Evolutionary conservation across 2,329 filamentous ascomycete species (phyloP).

Genomic region (Stagonosporopsis chrysanthemi): DNA sequence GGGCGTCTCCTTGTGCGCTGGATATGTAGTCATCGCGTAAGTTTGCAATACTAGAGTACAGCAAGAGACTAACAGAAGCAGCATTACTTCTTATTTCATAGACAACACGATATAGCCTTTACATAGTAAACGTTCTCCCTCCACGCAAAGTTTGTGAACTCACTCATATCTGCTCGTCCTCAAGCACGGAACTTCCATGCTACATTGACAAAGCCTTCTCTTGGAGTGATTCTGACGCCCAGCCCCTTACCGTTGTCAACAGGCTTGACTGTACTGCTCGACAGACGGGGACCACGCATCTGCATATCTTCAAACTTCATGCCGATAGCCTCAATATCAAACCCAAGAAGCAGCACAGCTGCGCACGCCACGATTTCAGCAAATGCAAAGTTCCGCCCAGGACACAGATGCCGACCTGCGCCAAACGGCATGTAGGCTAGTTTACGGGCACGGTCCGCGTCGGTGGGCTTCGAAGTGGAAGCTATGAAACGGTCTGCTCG

Average conservation of each 20-base stretch:
- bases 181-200: background rate
- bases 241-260: background rate
- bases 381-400: slow-evolving; percentile 4
- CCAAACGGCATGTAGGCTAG: slow-evolving; percentile 3
- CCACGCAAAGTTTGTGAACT: too few relatives aligned
- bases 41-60: background rate
- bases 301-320: background rate
- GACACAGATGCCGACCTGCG: background rate
- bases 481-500: background rate
- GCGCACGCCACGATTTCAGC: slow-evolving; percentile 1
- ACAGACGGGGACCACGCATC: background rate
- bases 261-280: slow-evolving; percentile 2
- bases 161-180: background rate
- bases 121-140: background rate
- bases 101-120: background rate
- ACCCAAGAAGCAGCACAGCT: slow-evolving; percentile 2
- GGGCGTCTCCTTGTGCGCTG: slow-evolving; percentile 17
- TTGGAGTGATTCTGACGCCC: background rate
- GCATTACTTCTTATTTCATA: slow-evolving; percentile 15
- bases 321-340: background rate
- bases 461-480: background rate
- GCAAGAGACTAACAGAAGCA: background rate
- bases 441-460: background rate
- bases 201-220: background rate
- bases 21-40: slow-evolving; percentile 24